Percentiles rank a stretch among this genome's conserved stretches.
These are phyloP conservation scores for Boletus pseudopeckii DNA, from an alignment of 768 basidiomycete species.

Conservation along the genomic window DNA sequence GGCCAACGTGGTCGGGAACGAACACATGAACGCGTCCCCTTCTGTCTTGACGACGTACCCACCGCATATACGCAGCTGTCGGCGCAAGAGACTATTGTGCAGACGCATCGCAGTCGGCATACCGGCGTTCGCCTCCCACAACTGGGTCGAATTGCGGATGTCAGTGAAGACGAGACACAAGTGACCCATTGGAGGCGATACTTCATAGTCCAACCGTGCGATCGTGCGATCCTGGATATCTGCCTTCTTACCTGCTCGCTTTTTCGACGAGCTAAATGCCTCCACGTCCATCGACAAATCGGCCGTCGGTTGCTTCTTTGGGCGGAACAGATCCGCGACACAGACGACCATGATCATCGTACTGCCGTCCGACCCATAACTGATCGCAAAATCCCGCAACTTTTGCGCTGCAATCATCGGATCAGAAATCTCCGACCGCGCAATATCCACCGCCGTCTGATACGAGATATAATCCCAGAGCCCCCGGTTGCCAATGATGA, in stretches of 20 bases:
- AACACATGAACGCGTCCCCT: slow-evolving; percentile 99
- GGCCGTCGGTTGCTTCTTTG: slow-evolving; percentile 39
- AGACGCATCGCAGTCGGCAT: slow-evolving; percentile 92
- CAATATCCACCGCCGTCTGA: slow-evolving; percentile 96
- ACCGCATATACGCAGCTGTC: slow-evolving; percentile 83
- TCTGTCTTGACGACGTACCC: slow-evolving; percentile 99
- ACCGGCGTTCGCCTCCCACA: slow-evolving; percentile 95
- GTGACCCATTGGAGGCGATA: slow-evolving; percentile 80
- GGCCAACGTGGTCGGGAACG: slow-evolving; percentile 84
- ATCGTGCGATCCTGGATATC: slow-evolving; percentile 57
- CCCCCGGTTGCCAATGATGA: slow-evolving; percentile 91
- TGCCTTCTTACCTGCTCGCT: slow-evolving; percentile 40
- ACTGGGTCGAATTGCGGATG: slow-evolving; percentile 92
- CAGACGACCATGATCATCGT: slow-evolving; percentile 98
- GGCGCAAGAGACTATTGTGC: slow-evolving; percentile 84
- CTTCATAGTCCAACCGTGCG: slow-evolving; percentile 68
- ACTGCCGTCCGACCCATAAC: slow-evolving; percentile 89
- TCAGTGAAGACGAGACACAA: slow-evolving; percentile 96
- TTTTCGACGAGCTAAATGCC: slow-evolving; percentile 26
- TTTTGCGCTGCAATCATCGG: slow-evolving; percentile 95
- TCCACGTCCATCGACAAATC: slow-evolving; percentile 38
- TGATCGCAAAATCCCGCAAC: slow-evolving; percentile 92
- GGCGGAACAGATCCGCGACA: slow-evolving; percentile 72
- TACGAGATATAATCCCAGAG: slow-evolving; percentile 93
- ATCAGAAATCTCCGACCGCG: slow-evolving; percentile 62